Evolutionary conservation across 768 basidiomycete species (phyloP).

Genomic region (Termitomyces sp.): DNA sequence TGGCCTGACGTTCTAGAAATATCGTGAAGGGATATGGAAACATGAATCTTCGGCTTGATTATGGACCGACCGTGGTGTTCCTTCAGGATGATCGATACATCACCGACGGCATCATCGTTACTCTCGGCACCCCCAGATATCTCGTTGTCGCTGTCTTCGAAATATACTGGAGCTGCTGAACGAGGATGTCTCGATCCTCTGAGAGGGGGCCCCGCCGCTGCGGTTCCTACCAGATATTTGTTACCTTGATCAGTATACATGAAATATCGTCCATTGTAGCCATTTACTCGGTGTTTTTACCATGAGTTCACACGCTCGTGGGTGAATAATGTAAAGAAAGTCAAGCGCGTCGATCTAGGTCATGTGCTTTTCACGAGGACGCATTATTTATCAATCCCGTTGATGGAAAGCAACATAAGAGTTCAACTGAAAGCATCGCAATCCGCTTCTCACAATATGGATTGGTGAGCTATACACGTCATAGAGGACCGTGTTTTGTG

Average conservation of each 20-base stretch:
- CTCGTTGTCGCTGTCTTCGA: conserved; percentile 11
- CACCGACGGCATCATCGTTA: background rate
- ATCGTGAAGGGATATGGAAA: conserved; percentile 1
- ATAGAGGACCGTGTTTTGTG: background rate
- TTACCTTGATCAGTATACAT: background rate
- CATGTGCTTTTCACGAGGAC: background rate
- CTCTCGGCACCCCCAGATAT: conserved; percentile 14
- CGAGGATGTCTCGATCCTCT: conserved; percentile 3
- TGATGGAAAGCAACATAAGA: background rate
- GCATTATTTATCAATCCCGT: background rate
- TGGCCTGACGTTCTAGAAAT: conserved; percentile 21
- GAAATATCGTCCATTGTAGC: background rate
- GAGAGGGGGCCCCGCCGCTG: background rate
- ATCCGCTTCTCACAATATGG: conserved; percentile 27
- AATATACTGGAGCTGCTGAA: conserved; percentile 12
- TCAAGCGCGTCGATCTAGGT: background rate
- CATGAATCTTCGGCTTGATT: background rate
- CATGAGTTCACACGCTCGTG: background rate
- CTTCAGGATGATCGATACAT: conserved; percentile 9
- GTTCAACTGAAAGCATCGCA: too few species aligned
- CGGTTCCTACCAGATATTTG: background rate
- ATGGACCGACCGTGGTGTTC: conserved; percentile 11
- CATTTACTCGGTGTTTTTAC: background rate
- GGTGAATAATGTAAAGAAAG: background rate
- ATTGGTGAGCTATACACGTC: conserved; percentile 33